These are phyloP conservation scores for Cylindrotheca fusiformis DNA, from an alignment of 108 stramenopile genomes.

Conservation along the genomic window DNA sequence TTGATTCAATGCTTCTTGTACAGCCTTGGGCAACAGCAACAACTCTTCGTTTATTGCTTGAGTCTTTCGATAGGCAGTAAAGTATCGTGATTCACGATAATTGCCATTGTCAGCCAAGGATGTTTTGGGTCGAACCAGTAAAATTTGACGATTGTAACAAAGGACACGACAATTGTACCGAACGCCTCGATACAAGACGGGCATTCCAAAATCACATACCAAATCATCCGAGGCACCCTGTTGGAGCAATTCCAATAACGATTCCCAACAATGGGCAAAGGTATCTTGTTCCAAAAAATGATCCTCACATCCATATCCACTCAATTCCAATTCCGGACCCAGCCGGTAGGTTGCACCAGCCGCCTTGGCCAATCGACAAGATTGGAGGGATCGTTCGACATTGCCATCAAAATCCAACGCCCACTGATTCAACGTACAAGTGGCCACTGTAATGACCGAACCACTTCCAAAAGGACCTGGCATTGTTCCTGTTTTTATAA, in stretches of 20 bases:
- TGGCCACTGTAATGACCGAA: slow-evolving; percentile 84
- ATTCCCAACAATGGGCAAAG: slow-evolving; percentile 93
- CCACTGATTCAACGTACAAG: slow-evolving; percentile 99
- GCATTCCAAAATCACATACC: slow-evolving; percentile 97
- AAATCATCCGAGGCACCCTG: slow-evolving; percentile 77
- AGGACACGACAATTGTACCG: slow-evolving; percentile 97
- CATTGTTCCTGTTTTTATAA: neutral
- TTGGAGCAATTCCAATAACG: slow-evolving; percentile 66
- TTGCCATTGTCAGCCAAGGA: slow-evolving; percentile 95
- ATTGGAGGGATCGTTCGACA: slow-evolving; percentile 65
- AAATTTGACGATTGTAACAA: slow-evolving; percentile 67
- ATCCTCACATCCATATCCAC: slow-evolving; percentile 98
- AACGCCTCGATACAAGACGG: slow-evolving; percentile 78
- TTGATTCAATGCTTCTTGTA: slow-evolving; percentile 48
- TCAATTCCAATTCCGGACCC: slow-evolving; percentile 96
- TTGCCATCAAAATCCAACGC: slow-evolving; percentile 98
- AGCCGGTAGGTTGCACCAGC: slow-evolving; percentile 88
- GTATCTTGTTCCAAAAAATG: slow-evolving; percentile 97
- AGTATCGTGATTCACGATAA: slow-evolving; percentile 95
- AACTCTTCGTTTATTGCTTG: neutral
- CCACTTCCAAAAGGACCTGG: neutral
- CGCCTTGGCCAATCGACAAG: slow-evolving; percentile 78
- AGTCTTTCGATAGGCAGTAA: slow-evolving; percentile 75
- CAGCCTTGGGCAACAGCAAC: slow-evolving; percentile 1
- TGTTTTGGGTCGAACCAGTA: slow-evolving; percentile 88